phyloP scores from a whole-genome alignment of 768 basidiomycete species.

The Hemileccinum rubropunctum region DNA sequence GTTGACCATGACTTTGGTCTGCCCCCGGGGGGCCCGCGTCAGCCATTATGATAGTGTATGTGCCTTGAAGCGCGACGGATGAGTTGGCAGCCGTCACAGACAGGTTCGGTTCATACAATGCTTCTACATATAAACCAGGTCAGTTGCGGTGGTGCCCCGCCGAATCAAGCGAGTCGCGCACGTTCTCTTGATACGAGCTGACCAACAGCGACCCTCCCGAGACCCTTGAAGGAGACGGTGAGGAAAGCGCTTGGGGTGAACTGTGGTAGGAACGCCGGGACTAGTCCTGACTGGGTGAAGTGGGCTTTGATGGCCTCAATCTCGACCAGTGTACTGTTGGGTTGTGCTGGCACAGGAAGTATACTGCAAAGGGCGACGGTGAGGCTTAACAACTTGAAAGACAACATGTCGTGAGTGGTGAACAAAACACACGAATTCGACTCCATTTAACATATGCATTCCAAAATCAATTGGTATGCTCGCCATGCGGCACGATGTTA shows the following conservation, averaged over 20 bases:
- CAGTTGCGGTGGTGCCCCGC: not conserved
- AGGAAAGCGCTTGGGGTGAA: conserved; percentile 65
- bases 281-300: conserved; percentile 56
- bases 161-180: conserved; percentile 33
- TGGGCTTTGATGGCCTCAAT: conserved; percentile 66
- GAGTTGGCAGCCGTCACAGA: conserved; percentile 49
- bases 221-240: conserved; percentile 45
- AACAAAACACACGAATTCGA: not conserved
- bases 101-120: conserved; percentile 50
- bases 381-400: conserved; percentile 6
- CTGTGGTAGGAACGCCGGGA: conserved; percentile 56
- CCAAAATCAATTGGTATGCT: conserved; percentile 22
- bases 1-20: conserved; percentile 55
- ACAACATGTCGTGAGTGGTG: conserved; percentile 14
- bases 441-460: conserved; percentile 5
- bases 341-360: conserved; percentile 46
- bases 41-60: conserved; percentile 70
- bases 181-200: conserved; percentile 55
- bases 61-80: conserved; percentile 43
- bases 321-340: conserved; percentile 39
- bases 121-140: conserved; percentile 43
- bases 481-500: conserved; percentile 3
- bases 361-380: conserved; percentile 36
- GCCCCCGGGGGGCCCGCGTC: conserved; percentile 70
- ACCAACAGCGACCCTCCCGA: conserved; percentile 54